Conservation (phyloP, 2,329 filamentous ascomycete species). For the Penicillium verrucosum region DNA sequence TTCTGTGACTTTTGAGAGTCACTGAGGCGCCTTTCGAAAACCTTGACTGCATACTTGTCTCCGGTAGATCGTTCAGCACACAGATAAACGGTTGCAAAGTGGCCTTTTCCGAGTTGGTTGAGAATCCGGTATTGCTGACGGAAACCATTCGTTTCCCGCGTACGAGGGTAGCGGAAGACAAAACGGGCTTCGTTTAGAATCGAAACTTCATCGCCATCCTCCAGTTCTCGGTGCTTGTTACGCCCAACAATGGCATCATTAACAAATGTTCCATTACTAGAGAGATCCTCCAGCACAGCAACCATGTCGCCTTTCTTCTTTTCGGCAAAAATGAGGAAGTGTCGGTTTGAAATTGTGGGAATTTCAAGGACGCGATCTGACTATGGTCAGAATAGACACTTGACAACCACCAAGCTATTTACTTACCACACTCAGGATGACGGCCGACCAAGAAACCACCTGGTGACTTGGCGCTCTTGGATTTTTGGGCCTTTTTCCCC, state of each 20-base stretch:
- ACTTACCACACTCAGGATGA: conserved; percentile 88
- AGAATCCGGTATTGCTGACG: conserved; percentile 79
- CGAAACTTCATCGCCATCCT: conserved; percentile 87
- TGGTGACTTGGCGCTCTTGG: conserved; percentile 60
- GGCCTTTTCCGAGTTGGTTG: conserved; percentile 86
- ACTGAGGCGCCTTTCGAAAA: conserved; percentile 83
- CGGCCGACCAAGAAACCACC: conserved; percentile 88
- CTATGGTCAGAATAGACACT: conserved; percentile 16
- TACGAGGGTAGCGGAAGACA: conserved; percentile 84
- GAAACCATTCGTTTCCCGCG: conserved; percentile 71
- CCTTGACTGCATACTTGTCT: conserved; percentile 83
- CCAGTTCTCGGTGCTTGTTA: conserved; percentile 83
- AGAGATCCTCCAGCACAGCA: conserved; percentile 86
- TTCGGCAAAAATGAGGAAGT: conserved; percentile 55
- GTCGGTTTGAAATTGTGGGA: conserved; percentile 78
- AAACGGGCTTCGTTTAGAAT: conserved; percentile 82
- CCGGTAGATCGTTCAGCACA: conserved; percentile 84
- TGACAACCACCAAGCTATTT: background rate
- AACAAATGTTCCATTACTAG: conserved; percentile 93
- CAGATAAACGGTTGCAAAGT: conserved; percentile 90
- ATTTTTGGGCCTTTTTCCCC: conserved; percentile 45
- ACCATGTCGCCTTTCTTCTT: conserved; percentile 56
- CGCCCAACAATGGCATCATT: conserved; percentile 88
- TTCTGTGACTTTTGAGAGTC: conserved; percentile 73
- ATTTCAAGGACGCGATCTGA: conserved; percentile 70